Conservation (phyloP, 1,139 yeast genomes). For the Yamadazyma sp. region DNA sequence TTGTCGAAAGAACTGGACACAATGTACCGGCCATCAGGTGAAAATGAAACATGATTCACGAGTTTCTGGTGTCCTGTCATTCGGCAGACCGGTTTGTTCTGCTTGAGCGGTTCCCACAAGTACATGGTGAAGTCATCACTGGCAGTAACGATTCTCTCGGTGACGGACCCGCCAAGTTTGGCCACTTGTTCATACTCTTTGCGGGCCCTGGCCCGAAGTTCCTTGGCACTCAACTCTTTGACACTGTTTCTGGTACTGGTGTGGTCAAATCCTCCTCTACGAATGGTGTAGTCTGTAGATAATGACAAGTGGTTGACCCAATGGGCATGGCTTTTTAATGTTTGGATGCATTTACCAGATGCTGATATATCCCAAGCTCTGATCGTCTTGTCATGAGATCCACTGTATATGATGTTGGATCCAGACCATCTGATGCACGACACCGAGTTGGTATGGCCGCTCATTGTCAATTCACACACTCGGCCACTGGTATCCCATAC, state of each 20-base stretch:
- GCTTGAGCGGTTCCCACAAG: slow-evolving; percentile 87
- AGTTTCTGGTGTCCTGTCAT: slow-evolving; percentile 98
- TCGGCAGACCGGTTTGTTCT: slow-evolving; percentile 80
- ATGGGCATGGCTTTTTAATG: slow-evolving; percentile 88
- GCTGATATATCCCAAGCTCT: slow-evolving; percentile 85
- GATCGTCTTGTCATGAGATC: slow-evolving; percentile 93
- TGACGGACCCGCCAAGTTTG: slow-evolving; percentile 61
- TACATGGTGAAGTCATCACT: slow-evolving; percentile 98
- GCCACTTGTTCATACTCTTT: slow-evolving; percentile 77
- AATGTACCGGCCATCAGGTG: slow-evolving; percentile 91
- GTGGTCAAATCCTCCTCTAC: slow-evolving; percentile 56
- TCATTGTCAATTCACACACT: slow-evolving; percentile 65
- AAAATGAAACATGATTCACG: slow-evolving; percentile 92
- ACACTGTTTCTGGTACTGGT: slow-evolving; percentile 20
- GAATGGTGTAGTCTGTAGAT: slow-evolving; percentile 83
- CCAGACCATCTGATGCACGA: slow-evolving; percentile 98
- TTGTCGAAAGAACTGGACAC: slow-evolving; percentile 96
- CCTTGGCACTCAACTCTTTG: slow-evolving; percentile 25
- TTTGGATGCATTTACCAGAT: slow-evolving; percentile 75
- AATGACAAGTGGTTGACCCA: slow-evolving; percentile 96
- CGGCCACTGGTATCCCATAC: slow-evolving; percentile 88
- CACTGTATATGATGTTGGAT: slow-evolving; percentile 77
- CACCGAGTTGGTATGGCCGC: slow-evolving; percentile 88
- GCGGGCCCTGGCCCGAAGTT: slow-evolving; percentile 35
- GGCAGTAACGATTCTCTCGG: slow-evolving; percentile 89